Evolutionary conservation across 306 rosid genomes (phyloP).

Genomic region (Arachis stenosperma): DNA sequence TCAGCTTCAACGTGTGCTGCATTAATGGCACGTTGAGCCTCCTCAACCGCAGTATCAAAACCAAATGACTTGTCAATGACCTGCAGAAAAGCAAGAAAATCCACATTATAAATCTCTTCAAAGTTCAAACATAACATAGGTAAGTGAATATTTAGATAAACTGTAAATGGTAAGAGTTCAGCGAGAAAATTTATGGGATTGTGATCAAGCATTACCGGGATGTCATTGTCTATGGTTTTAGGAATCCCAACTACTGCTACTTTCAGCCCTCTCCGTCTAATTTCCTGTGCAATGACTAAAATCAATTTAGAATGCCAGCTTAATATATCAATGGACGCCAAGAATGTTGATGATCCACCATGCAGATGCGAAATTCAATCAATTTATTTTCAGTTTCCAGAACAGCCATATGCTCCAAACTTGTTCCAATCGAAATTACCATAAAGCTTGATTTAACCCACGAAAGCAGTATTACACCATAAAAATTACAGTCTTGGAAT

Average conservation of each 20-base stretch:
- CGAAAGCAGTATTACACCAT: slow-evolving; percentile 22
- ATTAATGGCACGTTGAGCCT: slow-evolving; percentile 96
- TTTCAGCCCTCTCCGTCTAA: slow-evolving; percentile 84
- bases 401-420: slow-evolving; percentile 8
- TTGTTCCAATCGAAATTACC: slow-evolving; percentile 13
- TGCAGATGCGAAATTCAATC: slow-evolving; percentile 13
- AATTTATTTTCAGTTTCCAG: neutral
- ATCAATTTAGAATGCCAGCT: slow-evolving; percentile 26
- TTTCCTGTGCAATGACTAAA: slow-evolving; percentile 63
- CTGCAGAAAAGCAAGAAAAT: slow-evolving; percentile 51
- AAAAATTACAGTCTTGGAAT: slow-evolving; percentile 21
- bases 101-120: slow-evolving; percentile 29
- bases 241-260: slow-evolving; percentile 89
- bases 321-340: slow-evolving; percentile 21
- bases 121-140: neutral
- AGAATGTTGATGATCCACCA: slow-evolving; percentile 27
- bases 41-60: slow-evolving; percentile 93
- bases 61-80: slow-evolving; percentile 93
- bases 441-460: slow-evolving; percentile 25
- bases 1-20: slow-evolving; percentile 92
- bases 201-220: slow-evolving; percentile 66
- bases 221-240: slow-evolving; percentile 96
- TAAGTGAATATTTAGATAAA: slow-evolving; percentile 45
- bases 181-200: neutral
- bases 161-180: slow-evolving; percentile 31